Evolutionary conservation across 78 protist species (phyloP).

Genomic region (Pigoraptor vietnamica): DNA sequence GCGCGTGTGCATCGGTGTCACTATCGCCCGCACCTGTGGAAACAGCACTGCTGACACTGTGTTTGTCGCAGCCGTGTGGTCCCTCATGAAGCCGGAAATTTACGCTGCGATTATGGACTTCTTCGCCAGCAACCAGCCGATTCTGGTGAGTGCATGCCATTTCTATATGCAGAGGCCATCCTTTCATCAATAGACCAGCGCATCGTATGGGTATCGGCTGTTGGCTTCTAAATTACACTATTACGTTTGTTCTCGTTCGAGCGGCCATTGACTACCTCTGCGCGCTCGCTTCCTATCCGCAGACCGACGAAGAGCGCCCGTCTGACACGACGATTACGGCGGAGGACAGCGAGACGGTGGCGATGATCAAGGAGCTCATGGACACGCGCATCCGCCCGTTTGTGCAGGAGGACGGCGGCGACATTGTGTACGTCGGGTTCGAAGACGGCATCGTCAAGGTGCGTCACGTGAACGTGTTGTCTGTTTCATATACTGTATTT

Average conservation of each 20-base stretch:
- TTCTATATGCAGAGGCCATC: too few species aligned
- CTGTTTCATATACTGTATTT: too few species aligned
- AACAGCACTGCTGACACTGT: too few species aligned
- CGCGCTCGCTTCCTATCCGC: too few species aligned
- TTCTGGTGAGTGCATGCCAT: slow-evolving; percentile 11
- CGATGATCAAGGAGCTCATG: slow-evolving; percentile 66
- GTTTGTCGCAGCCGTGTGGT: slow-evolving; percentile 41
- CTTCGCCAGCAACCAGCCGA: slow-evolving; percentile 25
- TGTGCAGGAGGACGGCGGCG: slow-evolving; percentile 81
- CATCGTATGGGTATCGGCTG: too few species aligned
- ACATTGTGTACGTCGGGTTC: slow-evolving; percentile 35
- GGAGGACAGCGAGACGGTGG: slow-evolving; percentile 45
- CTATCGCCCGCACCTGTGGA: too few species aligned
- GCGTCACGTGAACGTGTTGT: too few species aligned
- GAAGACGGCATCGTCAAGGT: slow-evolving; percentile 47
- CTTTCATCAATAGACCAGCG: too few species aligned
- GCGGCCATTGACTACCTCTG: too few species aligned
- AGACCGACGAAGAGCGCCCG: background rate
- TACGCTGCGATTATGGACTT: slow-evolving; percentile 46
- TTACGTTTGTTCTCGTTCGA: too few species aligned
- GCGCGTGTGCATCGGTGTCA: too few species aligned
- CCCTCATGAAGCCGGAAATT: slow-evolving; percentile 26
- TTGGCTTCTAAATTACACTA: too few species aligned
- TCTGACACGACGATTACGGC: slow-evolving; percentile 4
- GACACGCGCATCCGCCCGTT: slow-evolving; percentile 65